Evolutionary conservation across 306 rosid species (phyloP).

Genomic region (Inga laurina): DNA sequence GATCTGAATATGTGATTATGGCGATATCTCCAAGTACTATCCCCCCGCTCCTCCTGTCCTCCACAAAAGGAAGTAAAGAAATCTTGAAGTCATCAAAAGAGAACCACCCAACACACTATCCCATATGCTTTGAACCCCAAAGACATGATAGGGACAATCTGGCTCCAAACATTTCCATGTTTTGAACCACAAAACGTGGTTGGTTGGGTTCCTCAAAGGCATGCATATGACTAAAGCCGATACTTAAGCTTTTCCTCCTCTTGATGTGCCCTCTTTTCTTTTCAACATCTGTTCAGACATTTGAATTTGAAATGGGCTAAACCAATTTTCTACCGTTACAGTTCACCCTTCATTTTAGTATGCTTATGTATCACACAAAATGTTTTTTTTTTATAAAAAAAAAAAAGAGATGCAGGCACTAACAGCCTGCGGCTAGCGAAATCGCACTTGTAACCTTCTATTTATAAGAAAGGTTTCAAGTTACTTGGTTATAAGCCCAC

Average conservation of each 20-base stretch:
- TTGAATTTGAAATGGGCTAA: not conserved
- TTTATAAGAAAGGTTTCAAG: too few relatives aligned
- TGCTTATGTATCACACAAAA: not conserved
- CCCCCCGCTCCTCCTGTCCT: slow-evolving; percentile 15
- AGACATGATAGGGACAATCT: slow-evolving; percentile 9
- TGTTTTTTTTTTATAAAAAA: too few relatives aligned
- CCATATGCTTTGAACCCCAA: slow-evolving; percentile 21
- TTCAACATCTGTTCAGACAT: not conserved
- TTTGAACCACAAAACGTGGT: slow-evolving; percentile 21
- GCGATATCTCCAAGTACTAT: slow-evolving; percentile 12
- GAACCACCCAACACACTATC: slow-evolving; percentile 13
- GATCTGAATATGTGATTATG: not conserved
- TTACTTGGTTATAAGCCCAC: too few relatives aligned
- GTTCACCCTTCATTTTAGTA: not conserved
- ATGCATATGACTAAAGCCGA: slow-evolving; percentile 3
- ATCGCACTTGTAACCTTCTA: too few relatives aligned
- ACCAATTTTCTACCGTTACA: slow-evolving; percentile 13
- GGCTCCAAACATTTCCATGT: not conserved
- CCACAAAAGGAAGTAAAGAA: not conserved
- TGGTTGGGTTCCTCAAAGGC: slow-evolving; percentile 19
- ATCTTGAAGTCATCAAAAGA: not conserved
- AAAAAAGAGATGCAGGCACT: too few relatives aligned
- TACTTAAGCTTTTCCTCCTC: slow-evolving; percentile 2
- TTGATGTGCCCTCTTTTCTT: slow-evolving; percentile 13
- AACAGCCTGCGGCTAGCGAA: too few relatives aligned